A percentile compares a stretch with the other conserved stretches of the same genome.
Conservation (phyloP, 805 yeast species). For the Grigorovia yakushimaensis region DNA sequence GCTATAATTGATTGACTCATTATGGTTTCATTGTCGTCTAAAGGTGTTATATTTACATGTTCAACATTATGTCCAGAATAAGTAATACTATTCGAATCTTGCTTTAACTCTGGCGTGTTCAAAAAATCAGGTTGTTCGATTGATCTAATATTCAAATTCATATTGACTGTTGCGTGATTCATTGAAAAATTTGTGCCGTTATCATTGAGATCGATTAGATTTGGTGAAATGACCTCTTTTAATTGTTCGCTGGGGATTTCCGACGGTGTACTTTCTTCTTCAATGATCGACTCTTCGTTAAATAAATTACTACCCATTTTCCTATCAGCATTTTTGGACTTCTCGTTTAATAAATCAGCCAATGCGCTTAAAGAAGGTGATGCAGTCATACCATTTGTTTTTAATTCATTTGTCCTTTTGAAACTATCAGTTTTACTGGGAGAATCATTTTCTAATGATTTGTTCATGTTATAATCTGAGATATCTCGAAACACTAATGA, state of each 20-base stretch:
- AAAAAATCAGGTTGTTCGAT: slow-evolving; percentile 24
- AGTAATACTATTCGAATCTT: background rate
- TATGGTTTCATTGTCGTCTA: background rate
- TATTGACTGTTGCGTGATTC: background rate
- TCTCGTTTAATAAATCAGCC: slow-evolving; percentile 33
- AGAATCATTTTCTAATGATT: slow-evolving; percentile 1
- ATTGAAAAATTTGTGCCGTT: background rate
- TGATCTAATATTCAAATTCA: background rate
- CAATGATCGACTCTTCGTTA: slow-evolving; percentile 12
- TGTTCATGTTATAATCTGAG: slow-evolving; percentile 12
- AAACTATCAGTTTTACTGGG: background rate
- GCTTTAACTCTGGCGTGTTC: slow-evolving; percentile 19
- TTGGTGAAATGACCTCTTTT: slow-evolving; percentile 21
- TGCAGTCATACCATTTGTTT: slow-evolving; percentile 31
- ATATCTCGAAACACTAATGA: slow-evolving; percentile 24
- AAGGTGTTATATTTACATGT: background rate
- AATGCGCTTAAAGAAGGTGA: slow-evolving; percentile 37
- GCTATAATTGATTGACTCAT: background rate
- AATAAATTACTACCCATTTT: slow-evolving; percentile 12
- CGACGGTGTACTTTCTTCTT: slow-evolving; percentile 17
- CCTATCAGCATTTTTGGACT: slow-evolving; percentile 24
- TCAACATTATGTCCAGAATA: background rate
- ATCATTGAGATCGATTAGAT: slow-evolving; percentile 28
- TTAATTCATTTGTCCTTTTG: slow-evolving; percentile 8
- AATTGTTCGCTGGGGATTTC: slow-evolving; percentile 1